Evolutionary conservation across 306 rosid species (phyloP).

Genomic region (Psophocarpus tetragonolobus): DNA sequence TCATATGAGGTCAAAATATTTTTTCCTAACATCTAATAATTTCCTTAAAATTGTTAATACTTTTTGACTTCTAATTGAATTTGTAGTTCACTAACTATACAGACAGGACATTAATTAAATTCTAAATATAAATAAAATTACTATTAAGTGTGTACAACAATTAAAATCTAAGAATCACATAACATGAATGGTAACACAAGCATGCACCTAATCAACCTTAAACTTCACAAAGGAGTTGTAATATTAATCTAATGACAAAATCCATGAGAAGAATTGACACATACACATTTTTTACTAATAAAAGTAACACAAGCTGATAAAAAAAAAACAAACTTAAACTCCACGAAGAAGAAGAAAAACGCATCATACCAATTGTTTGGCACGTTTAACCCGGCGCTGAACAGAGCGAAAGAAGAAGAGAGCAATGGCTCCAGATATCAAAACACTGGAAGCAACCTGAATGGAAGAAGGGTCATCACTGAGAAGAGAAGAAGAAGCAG

Average conservation of each 20-base stretch:
- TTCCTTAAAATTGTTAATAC: too few species aligned
- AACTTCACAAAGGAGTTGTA: too few species aligned
- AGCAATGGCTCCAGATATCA: constrained; percentile 61
- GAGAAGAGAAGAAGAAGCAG: constrained; percentile 34
- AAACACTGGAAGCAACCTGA: constrained; percentile 63
- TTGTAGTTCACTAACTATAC: too few species aligned
- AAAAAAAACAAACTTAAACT: not conserved
- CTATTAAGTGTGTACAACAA: not conserved
- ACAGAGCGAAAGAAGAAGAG: constrained; percentile 63
- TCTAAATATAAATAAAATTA: not conserved
- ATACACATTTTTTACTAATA: too few species aligned
- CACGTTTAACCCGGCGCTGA: constrained; percentile 65
- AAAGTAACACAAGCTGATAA: too few species aligned
- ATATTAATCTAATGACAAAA: too few species aligned
- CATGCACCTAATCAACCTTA: not conserved
- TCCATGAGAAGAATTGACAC: too few species aligned
- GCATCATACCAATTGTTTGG: constrained; percentile 62
- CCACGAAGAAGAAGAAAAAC: not conserved
- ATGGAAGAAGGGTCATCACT: constrained; percentile 54
- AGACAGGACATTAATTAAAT: not conserved
- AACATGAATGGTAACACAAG: not conserved
- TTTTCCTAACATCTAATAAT: too few species aligned
- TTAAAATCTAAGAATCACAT: not conserved
- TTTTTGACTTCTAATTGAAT: not conserved
- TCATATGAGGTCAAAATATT: too few species aligned